Percentiles rank a stretch among this genome's conserved stretches.
Evolutionary conservation across 2,329 filamentous ascomycete genomes (phyloP).

Genomic region (Neopestalotiopsis sp.): DNA sequence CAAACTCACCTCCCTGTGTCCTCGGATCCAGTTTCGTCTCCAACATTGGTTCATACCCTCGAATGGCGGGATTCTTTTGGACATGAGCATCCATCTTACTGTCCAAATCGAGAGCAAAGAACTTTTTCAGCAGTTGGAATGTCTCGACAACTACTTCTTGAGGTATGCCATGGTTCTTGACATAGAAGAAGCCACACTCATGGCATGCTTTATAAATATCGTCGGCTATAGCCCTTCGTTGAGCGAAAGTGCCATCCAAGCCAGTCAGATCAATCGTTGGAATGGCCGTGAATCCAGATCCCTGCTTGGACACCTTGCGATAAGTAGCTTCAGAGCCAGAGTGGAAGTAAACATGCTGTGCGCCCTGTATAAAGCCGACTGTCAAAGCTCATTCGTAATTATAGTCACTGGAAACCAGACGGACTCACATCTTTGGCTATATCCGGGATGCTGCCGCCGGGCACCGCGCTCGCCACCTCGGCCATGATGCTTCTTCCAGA

Average conservation of each 20-base stretch:
- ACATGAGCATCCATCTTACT: constrained; percentile 41
- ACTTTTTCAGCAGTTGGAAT: constrained; percentile 32
- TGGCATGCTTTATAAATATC: constrained; percentile 32
- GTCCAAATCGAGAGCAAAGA: constrained; percentile 36
- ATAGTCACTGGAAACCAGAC: neutral
- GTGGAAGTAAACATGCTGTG: constrained; percentile 37
- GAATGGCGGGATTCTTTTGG: constrained; percentile 39
- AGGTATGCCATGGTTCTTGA: constrained; percentile 38
- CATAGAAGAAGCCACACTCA: constrained; percentile 35
- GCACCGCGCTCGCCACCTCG: neutral
- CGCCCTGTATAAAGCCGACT: constrained; percentile 19
- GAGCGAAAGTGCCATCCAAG: constrained; percentile 28
- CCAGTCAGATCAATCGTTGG: constrained; percentile 36
- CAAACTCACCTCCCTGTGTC: constrained; percentile 32
- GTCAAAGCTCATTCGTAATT: neutral
- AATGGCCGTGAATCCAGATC: constrained; percentile 36
- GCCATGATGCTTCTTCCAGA: neutral
- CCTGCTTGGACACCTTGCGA: constrained; percentile 31
- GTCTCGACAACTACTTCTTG: constrained; percentile 25
- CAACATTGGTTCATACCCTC: constrained; percentile 40
- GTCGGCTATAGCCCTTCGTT: constrained; percentile 28
- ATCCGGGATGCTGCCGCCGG: neutral
- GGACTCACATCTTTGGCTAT: constrained; percentile 5
- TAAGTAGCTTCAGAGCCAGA: constrained; percentile 37
- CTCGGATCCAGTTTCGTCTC: constrained; percentile 37